These are phyloP conservation scores for Colletotrichum aenigma DNA, from an alignment of 2,329 filamentous ascomycete species.

Conservation along the genomic window DNA sequence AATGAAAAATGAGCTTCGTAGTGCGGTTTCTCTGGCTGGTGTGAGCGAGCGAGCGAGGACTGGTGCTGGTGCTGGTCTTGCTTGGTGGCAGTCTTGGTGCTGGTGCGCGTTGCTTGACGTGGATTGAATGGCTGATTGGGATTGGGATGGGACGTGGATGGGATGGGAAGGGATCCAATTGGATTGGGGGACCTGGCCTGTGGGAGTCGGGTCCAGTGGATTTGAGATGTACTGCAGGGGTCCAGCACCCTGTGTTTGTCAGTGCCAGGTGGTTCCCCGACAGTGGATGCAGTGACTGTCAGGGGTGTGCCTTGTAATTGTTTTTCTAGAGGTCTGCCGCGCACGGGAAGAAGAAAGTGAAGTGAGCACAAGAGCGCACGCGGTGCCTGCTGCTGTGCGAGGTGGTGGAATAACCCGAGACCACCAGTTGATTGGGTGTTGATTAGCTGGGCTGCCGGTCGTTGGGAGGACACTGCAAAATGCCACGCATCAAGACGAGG, in stretches of 20 bases:
- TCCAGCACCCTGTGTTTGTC: conserved; percentile 7
- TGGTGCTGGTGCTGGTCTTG: background rate
- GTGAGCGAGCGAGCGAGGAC: background rate
- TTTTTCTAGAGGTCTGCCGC: background rate
- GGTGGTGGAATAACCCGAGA: background rate
- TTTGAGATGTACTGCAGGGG: conserved; percentile 12
- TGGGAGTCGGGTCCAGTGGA: background rate
- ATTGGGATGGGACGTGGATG: background rate
- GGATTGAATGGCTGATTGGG: background rate
- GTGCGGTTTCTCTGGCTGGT: background rate
- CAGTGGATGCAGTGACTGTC: background rate
- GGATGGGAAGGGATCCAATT: background rate
- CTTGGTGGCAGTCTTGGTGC: background rate
- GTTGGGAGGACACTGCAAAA: background rate
- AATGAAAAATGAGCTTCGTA: background rate
- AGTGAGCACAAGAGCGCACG: background rate
- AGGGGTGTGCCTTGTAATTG: background rate
- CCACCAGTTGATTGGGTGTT: background rate
- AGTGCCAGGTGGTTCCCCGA: conserved; percentile 9
- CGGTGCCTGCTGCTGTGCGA: background rate
- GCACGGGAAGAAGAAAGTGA: background rate
- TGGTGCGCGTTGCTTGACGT: background rate
- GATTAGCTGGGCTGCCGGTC: background rate
- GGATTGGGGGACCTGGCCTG: background rate
- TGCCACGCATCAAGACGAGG: background rate